Conservation (phyloP, 2,329 filamentous ascomycete genomes). For the Colletotrichum cuscutae region DNA sequence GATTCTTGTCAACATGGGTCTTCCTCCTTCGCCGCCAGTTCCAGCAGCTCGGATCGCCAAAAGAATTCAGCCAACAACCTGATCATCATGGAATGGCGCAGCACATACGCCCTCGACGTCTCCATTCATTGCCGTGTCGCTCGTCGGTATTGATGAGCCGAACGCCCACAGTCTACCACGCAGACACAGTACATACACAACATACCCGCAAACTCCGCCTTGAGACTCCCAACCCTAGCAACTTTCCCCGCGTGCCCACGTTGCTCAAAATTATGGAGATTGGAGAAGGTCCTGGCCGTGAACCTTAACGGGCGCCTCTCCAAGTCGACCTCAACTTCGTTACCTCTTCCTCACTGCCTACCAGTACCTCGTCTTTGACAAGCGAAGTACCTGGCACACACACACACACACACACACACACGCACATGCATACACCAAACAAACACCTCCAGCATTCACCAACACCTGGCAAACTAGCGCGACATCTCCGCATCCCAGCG, state of each 20-base stretch:
- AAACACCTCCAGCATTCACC: background rate
- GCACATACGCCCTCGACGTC: background rate
- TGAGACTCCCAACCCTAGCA: constrained; percentile 1
- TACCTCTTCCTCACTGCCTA: background rate
- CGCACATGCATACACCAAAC: background rate
- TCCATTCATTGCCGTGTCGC: background rate
- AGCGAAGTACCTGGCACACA: background rate
- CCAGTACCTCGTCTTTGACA: background rate
- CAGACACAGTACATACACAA: background rate
- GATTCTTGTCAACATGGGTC: background rate
- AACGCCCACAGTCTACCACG: background rate
- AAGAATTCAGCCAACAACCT: background rate
- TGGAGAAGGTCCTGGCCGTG: constrained; percentile 21
- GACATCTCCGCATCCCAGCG: constrained; percentile 14
- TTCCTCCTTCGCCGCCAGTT: background rate
- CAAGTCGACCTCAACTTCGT: background rate
- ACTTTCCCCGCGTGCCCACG: constrained; percentile 30
- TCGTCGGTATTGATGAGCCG: constrained; percentile 25
- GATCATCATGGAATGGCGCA: background rate
- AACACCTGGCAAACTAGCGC: constrained; percentile 7
- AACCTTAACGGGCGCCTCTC: background rate
- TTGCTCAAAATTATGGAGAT: constrained; percentile 24
- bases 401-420: background rate
- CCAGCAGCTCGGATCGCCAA: constrained; percentile 2
- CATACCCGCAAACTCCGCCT: background rate